Evolutionary conservation across 2,329 filamentous ascomycete species (phyloP).

Genomic region (Cephalotrichum gorgonifer): DNA sequence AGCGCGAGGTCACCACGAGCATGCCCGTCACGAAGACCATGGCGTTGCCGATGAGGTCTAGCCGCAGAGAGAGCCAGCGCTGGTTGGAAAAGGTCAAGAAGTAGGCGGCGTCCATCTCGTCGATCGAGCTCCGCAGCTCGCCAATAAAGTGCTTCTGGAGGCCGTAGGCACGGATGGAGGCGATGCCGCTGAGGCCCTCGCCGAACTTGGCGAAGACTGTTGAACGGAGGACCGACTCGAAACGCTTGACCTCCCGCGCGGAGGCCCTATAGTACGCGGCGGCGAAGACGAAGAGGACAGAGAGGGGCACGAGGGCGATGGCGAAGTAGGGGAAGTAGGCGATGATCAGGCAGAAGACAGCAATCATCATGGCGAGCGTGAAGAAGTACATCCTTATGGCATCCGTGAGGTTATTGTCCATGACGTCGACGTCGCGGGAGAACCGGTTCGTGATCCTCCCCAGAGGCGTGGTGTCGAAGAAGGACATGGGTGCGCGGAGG

Average conservation of each 20-base stretch:
- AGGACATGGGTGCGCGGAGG: slow-evolving; percentile 67
- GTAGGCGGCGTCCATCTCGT: slow-evolving; percentile 90
- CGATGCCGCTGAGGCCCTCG: slow-evolving; percentile 74
- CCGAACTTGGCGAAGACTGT: slow-evolving; percentile 83
- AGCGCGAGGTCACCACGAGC: slow-evolving; percentile 83
- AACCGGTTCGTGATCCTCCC: slow-evolving; percentile 95
- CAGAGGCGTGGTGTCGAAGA: slow-evolving; percentile 94
- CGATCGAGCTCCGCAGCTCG: slow-evolving; percentile 62
- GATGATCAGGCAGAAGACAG: slow-evolving; percentile 83
- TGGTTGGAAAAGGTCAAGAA: slow-evolving; percentile 94
- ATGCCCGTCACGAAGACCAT: slow-evolving; percentile 85
- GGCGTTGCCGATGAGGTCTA: slow-evolving; percentile 74
- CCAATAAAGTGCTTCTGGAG: slow-evolving; percentile 63
- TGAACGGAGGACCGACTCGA: slow-evolving; percentile 81
- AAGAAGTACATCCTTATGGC: slow-evolving; percentile 88
- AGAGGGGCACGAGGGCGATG: slow-evolving; percentile 51
- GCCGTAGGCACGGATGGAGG: slow-evolving; percentile 84
- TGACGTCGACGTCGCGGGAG: slow-evolving; percentile 87
- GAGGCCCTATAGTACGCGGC: slow-evolving; percentile 84
- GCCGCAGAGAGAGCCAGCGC: slow-evolving; percentile 77
- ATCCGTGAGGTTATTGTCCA: slow-evolving; percentile 88
- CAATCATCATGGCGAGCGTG: slow-evolving; percentile 70
- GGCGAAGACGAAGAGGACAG: slow-evolving; percentile 69
- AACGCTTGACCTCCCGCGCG: slow-evolving; percentile 87
- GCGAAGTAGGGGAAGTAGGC: slow-evolving; percentile 89